A percentile compares a stretch with the other conserved stretches of the same genome.
Conservation (phyloP, 495 filamentous ascomycete genomes). For the Xylaria telfairii region DNA sequence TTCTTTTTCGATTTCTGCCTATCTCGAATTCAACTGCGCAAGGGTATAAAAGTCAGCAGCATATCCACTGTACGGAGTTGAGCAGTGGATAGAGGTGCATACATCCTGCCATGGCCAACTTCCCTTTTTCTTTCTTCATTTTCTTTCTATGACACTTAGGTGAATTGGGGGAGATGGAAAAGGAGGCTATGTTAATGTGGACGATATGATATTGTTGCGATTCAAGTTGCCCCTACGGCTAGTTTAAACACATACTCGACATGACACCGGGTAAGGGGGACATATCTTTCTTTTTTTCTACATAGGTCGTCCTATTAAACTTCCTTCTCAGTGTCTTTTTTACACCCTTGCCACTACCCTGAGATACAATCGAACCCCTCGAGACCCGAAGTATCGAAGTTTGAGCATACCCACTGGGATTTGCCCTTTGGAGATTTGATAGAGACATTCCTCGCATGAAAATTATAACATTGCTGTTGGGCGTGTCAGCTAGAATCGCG, state of each 20-base stretch:
- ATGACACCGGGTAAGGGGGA: neutral
- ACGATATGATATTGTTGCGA: neutral
- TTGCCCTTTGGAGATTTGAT: slow-evolving; percentile 21
- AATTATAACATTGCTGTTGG: slow-evolving; percentile 20
- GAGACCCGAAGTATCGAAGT: slow-evolving; percentile 20
- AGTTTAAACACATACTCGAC: neutral
- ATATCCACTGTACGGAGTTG: no score
- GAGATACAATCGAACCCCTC: slow-evolving; percentile 22
- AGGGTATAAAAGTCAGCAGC: no score
- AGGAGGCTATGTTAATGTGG: neutral
- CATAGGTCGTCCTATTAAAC: neutral
- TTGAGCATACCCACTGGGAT: slow-evolving; percentile 19
- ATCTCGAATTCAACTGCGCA: no score
- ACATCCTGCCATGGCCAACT: no score
- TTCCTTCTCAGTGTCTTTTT: neutral
- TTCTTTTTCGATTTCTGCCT: slow-evolving; percentile 27
- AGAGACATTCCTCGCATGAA: slow-evolving; percentile 20
- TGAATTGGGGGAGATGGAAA: neutral
- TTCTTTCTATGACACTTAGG: neutral
- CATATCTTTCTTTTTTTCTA: neutral
- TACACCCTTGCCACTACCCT: neutral
- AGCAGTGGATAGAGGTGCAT: no score
- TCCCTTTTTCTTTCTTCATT: neutral
- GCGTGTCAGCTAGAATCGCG: neutral
- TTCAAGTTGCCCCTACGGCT: neutral